These are phyloP conservation scores for Metarhizium guizhouense DNA, from an alignment of 2,329 filamentous ascomycete species.

Conservation along the genomic window DNA sequence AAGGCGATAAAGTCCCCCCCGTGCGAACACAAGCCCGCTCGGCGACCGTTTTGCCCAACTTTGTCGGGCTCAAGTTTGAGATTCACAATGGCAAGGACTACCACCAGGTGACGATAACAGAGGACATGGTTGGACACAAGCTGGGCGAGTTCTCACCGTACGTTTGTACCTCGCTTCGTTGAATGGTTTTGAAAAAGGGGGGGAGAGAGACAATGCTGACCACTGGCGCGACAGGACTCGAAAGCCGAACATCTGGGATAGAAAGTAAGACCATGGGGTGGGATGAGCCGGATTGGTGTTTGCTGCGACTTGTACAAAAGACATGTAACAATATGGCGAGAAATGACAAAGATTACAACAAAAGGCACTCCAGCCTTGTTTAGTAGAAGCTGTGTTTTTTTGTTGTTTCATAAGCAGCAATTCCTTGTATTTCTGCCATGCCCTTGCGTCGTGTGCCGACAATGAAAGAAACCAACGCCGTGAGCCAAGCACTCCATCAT, in stretches of 20 bases:
- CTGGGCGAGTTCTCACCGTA: conserved; percentile 87
- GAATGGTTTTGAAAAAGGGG: too few species aligned
- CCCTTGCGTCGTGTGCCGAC: not conserved
- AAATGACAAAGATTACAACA: not conserved
- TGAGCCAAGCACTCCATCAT: not conserved
- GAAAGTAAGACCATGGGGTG: conserved; percentile 18
- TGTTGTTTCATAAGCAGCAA: not conserved
- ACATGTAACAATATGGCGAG: not conserved
- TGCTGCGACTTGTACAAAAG: not conserved
- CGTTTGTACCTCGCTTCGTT: conserved; percentile 26
- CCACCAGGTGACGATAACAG: conserved; percentile 72
- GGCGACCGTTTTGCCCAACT: conserved; percentile 85
- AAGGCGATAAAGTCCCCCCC: conserved; percentile 56
- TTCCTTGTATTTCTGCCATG: not conserved
- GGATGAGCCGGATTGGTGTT: conserved; percentile 2
- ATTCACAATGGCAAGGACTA: conserved; percentile 90
- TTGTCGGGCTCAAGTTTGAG: conserved; percentile 82
- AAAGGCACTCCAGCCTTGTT: not conserved
- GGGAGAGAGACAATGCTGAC: not conserved
- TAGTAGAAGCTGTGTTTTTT: not conserved
- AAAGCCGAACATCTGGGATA: conserved; percentile 48
- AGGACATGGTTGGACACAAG: conserved; percentile 95
- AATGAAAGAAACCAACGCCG: not conserved
- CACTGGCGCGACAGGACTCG: conserved; percentile 35
- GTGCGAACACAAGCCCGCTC: conserved; percentile 82